Evolutionary conservation across 2,329 filamentous ascomycete genomes (phyloP), one percentile per base, ranked within the genome.

Genomic region (Fusarium siculi): DNA sequence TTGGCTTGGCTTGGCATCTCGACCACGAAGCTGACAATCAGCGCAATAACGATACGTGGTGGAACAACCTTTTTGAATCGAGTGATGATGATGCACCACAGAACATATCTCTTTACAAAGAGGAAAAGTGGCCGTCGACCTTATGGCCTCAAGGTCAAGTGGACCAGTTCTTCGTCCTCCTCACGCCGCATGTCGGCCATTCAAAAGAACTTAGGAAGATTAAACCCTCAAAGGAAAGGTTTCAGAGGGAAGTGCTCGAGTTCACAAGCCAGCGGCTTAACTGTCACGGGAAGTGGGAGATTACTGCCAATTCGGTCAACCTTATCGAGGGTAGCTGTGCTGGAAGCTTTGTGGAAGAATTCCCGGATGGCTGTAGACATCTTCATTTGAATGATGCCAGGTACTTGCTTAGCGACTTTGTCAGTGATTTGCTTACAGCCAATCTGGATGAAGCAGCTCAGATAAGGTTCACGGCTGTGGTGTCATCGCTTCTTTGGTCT

Each of bases 271-370:
- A 43, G 1, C 19, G n/a, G 2, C 28, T 42, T 1, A 23, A 7
- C 0, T 60, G 57, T 32, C 3, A 16, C 0, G 57, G 47, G 0
- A 55, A 55, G 10, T 55, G 23, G 57, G 43, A 21, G 9, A 55
- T 55, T 2, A 55, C 57, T 0, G 30, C 18, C 5, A 36, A 14
- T 30, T 11, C 58, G 1, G 58, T 56, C 1, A 32, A 55, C 2
- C 37, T 61, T 5, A 25, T 61, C 3, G n/a, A 61, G 16, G 47
- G 47, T 1, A 21, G 40, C 5, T 55, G 37, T 19, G 5, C 4
- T 1, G 11, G 0, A 6, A 23, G 10, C 8, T 36, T 55, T n/a
- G 23, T 19, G 4, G 4, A 23, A 28, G 7, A 1, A 4, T 28
- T 36, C 5, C 30, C 37, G 0, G 4, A 18, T 1, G 9, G 30